Evolutionary conservation across 176 grass and related monocot species (phyloP).

Genomic region (Phoenix roebelenii): DNA sequence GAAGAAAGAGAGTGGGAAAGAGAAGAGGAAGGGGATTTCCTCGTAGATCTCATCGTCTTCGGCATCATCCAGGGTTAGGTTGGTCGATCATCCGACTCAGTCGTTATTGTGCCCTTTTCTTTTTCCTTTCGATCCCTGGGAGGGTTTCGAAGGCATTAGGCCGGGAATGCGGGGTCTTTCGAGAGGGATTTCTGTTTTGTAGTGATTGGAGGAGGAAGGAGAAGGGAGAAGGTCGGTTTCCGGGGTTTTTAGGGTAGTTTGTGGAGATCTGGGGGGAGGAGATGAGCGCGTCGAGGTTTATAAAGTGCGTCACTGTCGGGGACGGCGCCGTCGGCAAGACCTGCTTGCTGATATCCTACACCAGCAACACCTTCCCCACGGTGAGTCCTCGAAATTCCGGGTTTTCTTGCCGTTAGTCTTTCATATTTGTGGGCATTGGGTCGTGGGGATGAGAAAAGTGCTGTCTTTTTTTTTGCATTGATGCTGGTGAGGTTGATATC

Average conservation of each 20-base stretch:
- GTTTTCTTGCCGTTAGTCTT: background rate
- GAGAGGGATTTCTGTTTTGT: background rate
- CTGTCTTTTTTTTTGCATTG: background rate
- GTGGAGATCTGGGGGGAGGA: background rate
- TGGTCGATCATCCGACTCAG: background rate
- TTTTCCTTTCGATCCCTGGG: background rate
- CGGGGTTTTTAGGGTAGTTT: background rate
- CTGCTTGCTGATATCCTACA: no score
- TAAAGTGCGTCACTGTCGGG: no score
- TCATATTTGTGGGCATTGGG: no score
- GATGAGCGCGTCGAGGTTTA: no score
- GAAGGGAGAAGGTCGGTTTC: background rate
- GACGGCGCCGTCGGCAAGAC: no score
- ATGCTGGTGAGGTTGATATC: no score
- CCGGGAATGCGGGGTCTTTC: constrained; percentile 11
- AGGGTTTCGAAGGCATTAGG: background rate
- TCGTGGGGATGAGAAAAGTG: background rate
- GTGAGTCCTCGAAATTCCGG: constrained; percentile 3
- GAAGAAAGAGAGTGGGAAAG: no score
- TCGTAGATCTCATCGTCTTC: background rate
- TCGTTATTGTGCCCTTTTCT: no score
- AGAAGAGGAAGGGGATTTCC: no score
- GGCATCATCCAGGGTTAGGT: constrained; percentile 4
- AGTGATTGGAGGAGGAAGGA: constrained; percentile 2
- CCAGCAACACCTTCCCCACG: no score